A percentile compares a stretch with the other conserved stretches of the same genome.
Conservation (phyloP, 2,329 filamentous ascomycete genomes). For the Fusarium verrucosum region DNA sequence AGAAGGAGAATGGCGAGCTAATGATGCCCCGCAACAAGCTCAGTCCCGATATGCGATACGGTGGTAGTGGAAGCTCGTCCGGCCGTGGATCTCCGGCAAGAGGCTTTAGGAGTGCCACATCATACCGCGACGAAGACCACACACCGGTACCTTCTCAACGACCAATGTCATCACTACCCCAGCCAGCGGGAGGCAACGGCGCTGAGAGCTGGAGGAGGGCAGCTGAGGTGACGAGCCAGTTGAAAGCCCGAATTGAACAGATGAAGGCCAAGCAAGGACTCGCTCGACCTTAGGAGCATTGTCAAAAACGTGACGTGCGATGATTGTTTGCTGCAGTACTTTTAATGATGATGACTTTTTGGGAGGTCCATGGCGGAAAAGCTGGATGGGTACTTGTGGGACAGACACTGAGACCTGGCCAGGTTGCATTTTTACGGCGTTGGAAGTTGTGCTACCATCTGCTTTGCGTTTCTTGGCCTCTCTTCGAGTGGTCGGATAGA, state of each 20-base stretch:
- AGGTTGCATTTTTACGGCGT: constrained; percentile 46
- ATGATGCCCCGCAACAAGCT: constrained; percentile 61
- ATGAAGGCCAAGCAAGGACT: constrained; percentile 80
- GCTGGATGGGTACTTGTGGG: constrained; percentile 38
- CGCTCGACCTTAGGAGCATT: constrained; percentile 50
- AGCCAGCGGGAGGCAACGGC: constrained; percentile 48
- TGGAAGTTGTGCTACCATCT: constrained; percentile 44
- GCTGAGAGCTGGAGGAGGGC: constrained; percentile 94
- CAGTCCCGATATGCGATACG: constrained; percentile 64
- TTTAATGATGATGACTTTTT: constrained; percentile 42
- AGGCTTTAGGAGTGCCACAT: constrained; percentile 56
- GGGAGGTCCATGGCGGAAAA: constrained; percentile 33
- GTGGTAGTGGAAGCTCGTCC: constrained; percentile 60
- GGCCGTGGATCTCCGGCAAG: constrained; percentile 68
- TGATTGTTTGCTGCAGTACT: constrained; percentile 21
- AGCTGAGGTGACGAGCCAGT: constrained; percentile 94
- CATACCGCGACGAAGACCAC: constrained; percentile 50
- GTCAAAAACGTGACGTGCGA: constrained; percentile 14
- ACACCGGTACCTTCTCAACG: constrained; percentile 45
- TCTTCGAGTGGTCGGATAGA: constrained; percentile 34
- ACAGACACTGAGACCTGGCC: constrained; percentile 30
- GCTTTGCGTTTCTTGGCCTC: constrained; percentile 30
- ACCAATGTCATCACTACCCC: constrained; percentile 50
- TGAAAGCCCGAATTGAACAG: constrained; percentile 97
- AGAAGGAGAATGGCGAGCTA: constrained; percentile 76